These are phyloP conservation scores for Sporothrix schenckii DNA, from an alignment of 2,329 filamentous ascomycete species.

Conservation along the genomic window DNA sequence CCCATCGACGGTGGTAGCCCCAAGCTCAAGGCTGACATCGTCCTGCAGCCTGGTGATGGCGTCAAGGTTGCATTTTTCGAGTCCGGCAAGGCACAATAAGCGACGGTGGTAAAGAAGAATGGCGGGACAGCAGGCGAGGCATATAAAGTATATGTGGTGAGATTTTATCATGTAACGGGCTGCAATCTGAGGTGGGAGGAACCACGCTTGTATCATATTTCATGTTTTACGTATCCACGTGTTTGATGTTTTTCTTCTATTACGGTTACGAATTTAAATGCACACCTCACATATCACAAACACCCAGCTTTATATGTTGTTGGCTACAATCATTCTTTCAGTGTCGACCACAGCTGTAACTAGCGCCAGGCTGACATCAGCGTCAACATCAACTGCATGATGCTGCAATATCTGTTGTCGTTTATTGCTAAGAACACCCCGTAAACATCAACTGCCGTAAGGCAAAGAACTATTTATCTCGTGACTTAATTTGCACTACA, in stretches of 20 bases:
- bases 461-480: not conserved
- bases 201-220: not conserved
- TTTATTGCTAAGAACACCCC: not conserved
- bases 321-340: not conserved
- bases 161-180: not conserved
- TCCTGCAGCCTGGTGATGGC: slow-evolving; percentile 61
- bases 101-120: not conserved
- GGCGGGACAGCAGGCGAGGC: not conserved
- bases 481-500: slow-evolving; percentile 33
- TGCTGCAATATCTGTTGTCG: not conserved
- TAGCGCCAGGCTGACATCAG: not conserved
- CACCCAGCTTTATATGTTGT: not conserved
- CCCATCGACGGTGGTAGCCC: slow-evolving; percentile 59
- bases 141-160: not conserved
- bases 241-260: not conserved
- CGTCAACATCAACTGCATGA: slow-evolving; percentile 5
- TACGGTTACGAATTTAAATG: not conserved
- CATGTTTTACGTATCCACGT: not conserved
- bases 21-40: slow-evolving; percentile 61
- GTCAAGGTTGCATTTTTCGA: slow-evolving; percentile 62
- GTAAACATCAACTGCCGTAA: not conserved
- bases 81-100: slow-evolving; percentile 41
- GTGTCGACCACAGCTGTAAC: not conserved
- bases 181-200: not conserved
- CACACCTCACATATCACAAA: not conserved